Evolutionary conservation across 2,329 filamentous ascomycete species (phyloP).

Genomic region (Chaetomium sp.): DNA sequence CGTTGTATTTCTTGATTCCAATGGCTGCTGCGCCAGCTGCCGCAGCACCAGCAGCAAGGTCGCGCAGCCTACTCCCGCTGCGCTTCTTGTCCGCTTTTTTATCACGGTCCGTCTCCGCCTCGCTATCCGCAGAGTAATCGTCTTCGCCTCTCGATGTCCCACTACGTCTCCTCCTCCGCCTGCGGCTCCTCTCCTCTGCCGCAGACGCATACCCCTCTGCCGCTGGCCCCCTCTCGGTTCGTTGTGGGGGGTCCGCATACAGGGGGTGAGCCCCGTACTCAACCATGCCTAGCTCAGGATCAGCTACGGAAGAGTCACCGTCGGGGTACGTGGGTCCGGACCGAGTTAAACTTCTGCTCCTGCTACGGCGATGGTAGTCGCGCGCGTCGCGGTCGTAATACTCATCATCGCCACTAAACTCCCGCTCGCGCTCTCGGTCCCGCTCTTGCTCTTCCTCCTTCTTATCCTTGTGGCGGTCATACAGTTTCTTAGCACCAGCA

Average conservation of each 20-base stretch:
- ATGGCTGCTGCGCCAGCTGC: constrained; percentile 63
- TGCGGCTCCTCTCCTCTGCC: constrained; percentile 47
- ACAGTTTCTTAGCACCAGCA: constrained; percentile 62
- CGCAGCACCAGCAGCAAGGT: constrained; percentile 58
- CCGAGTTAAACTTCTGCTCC: constrained; percentile 41
- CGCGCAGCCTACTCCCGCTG: constrained; percentile 57
- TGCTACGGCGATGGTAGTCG: constrained; percentile 41
- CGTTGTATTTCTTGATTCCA: constrained; percentile 61
- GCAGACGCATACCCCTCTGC: constrained; percentile 50
- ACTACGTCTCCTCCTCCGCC: constrained; percentile 43
- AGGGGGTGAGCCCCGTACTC: constrained; percentile 65
- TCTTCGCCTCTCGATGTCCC: constrained; percentile 36
- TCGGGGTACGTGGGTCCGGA: constrained; percentile 51
- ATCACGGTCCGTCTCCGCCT: constrained; percentile 34
- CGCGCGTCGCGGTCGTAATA: constrained; percentile 43
- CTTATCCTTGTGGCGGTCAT: constrained; percentile 63
- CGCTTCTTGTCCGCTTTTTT: constrained; percentile 47
- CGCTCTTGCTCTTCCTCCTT: constrained; percentile 49
- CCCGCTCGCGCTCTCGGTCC: constrained; percentile 41
- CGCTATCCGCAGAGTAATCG: constrained; percentile 31
- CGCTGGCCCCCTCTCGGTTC: constrained; percentile 31
- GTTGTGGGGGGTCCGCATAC: constrained; percentile 44
- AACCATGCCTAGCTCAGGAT: constrained; percentile 69
- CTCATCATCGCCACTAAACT: constrained; percentile 39
- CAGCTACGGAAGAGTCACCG: constrained; percentile 47